phyloP scores from a whole-genome alignment of 441 rosid genomes.

The Gossypium davidsonii region DNA sequence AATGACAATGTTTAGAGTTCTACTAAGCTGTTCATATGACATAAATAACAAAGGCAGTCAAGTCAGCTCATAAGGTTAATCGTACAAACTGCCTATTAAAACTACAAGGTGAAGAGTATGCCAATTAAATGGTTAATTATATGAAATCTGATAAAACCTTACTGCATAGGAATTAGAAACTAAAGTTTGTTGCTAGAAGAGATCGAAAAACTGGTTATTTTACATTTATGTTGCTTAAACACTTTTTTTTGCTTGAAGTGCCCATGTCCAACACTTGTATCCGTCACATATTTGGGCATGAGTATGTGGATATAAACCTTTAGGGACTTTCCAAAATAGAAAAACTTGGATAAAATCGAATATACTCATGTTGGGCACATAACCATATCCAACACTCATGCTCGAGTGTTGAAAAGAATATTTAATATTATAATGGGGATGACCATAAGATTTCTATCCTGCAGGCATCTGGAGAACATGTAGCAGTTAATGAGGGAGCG shows the following conservation, averaged over 20 bases:
- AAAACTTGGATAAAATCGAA: too few species aligned
- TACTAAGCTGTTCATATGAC: not conserved
- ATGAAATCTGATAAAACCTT: not conserved
- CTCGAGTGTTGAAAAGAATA: not conserved
- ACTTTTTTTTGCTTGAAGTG: too few species aligned
- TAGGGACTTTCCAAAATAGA: too few species aligned
- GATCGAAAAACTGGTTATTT: too few species aligned
- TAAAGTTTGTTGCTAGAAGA: too few species aligned
- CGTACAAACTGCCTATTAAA: not conserved
- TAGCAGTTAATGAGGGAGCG: constrained; percentile 26
- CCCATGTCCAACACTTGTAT: too few species aligned
- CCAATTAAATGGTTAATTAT: not conserved
- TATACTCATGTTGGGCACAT: too few species aligned
- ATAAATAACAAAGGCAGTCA: not conserved
- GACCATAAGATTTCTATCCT: not conserved
- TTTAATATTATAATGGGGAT: not conserved
- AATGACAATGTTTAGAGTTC: not conserved
- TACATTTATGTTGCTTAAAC: too few species aligned
- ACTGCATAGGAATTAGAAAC: not conserved
- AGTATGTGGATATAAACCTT: too few species aligned
- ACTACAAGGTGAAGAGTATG: not conserved
- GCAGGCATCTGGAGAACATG: constrained; percentile 33
- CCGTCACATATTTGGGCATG: too few species aligned
- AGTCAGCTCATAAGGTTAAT: not conserved
- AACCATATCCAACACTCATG: too few species aligned